Evolutionary conservation across 441 rosid genomes (phyloP).

Genomic region (Populus hybrid): DNA sequence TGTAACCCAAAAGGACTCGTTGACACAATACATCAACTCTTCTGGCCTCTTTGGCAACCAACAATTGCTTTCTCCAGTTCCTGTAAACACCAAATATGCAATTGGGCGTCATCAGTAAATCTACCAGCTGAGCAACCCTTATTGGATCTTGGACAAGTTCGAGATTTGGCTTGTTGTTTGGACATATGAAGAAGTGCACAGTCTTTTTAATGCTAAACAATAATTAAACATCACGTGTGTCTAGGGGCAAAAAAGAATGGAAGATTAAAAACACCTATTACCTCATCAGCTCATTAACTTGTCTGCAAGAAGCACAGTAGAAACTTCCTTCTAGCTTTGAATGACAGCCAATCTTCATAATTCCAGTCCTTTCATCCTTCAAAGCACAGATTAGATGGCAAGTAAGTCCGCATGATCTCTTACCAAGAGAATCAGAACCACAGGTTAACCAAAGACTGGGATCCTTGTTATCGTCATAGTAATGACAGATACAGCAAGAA

Average conservation of each 20-base stretch:
- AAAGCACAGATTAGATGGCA: conserved; percentile 88
- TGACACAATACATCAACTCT: conserved; percentile 82
- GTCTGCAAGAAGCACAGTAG: conserved; percentile 69
- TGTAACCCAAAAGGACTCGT: conserved; percentile 71
- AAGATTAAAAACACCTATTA: conserved; percentile 23
- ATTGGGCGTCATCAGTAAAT: conserved; percentile 5
- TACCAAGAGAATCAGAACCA: conserved; percentile 48
- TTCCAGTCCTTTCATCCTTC: conserved; percentile 60
- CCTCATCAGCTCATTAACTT: conserved; percentile 76
- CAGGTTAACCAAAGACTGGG: conserved; percentile 93
- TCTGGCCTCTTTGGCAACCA: conserved; percentile 71
- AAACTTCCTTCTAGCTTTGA: conserved; percentile 66
- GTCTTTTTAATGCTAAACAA: not conserved
- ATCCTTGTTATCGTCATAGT: conserved; percentile 89
- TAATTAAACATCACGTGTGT: not conserved
- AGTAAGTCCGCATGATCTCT: conserved; percentile 71
- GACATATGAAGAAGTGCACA: not conserved
- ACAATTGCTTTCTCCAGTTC: conserved; percentile 86
- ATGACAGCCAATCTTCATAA: conserved; percentile 41
- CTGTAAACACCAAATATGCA: conserved; percentile 31
- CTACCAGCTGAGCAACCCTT: not conserved
- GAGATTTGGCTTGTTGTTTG: not conserved
- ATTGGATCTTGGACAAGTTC: not conserved
- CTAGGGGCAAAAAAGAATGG: not conserved
- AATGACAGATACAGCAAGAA: conserved; percentile 49